Evolutionary conservation across 2,329 filamentous ascomycete species (phyloP).

Genomic region (Amylocarpus encephaloides): DNA sequence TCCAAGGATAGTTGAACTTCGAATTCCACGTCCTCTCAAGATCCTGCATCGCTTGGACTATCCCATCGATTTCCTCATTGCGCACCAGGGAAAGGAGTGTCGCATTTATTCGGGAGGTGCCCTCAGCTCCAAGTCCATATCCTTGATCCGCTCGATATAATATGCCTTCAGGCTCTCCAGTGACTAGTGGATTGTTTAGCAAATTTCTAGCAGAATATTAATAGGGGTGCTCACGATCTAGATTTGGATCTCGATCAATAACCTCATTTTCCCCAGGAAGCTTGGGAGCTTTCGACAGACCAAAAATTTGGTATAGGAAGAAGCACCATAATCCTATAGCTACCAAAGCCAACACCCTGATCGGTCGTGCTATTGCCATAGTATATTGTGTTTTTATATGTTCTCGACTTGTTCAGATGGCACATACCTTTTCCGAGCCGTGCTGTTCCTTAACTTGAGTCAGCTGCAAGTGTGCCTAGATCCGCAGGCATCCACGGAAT

Average conservation of each 20-base stretch:
- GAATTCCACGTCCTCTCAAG: slow-evolving; percentile 92
- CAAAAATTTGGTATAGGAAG: slow-evolving; percentile 70
- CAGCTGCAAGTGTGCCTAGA: background rate
- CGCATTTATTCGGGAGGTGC: slow-evolving; percentile 83
- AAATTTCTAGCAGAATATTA: background rate
- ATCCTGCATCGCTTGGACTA: slow-evolving; percentile 84
- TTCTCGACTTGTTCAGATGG: slow-evolving; percentile 5
- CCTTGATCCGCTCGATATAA: slow-evolving; percentile 68
- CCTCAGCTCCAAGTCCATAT: slow-evolving; percentile 68
- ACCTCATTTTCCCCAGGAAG: slow-evolving; percentile 43
- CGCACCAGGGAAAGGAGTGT: slow-evolving; percentile 88
- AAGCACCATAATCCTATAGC: slow-evolving; percentile 71
- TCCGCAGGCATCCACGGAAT: background rate
- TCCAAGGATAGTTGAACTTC: slow-evolving; percentile 99
- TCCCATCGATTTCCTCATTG: slow-evolving; percentile 78
- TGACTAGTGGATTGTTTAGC: slow-evolving; percentile 47
- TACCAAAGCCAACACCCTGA: slow-evolving; percentile 69
- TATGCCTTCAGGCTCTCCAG: slow-evolving; percentile 72
- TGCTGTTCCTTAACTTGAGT: background rate
- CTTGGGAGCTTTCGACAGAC: slow-evolving; percentile 42
- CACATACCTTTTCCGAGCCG: slow-evolving; percentile 10
- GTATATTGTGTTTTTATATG: slow-evolving; percentile 26
- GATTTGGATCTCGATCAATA: slow-evolving; percentile 73
- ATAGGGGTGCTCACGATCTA: slow-evolving; percentile 64
- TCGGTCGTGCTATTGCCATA: slow-evolving; percentile 82